These are phyloP conservation scores for Colletotrichum scovillei DNA, from an alignment of 2,329 filamentous ascomycete genomes.

Conservation along the genomic window DNA sequence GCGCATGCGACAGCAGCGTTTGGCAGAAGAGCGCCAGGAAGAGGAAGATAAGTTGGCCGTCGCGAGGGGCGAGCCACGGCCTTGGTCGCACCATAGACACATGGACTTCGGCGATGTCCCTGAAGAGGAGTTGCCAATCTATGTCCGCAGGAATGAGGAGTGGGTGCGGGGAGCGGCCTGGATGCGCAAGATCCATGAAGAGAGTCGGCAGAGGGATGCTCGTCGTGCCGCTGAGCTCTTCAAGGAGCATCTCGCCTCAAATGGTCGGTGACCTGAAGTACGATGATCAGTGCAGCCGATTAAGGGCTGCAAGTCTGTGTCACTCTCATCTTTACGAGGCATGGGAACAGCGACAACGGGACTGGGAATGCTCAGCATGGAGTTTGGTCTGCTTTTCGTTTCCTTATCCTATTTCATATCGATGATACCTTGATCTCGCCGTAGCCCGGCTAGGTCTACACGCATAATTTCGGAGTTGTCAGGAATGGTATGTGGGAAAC, in stretches of 20 bases:
- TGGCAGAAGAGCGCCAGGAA: slow-evolving; percentile 35
- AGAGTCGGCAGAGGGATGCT: slow-evolving; percentile 25
- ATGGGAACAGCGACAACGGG: neutral
- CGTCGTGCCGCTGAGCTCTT: slow-evolving; percentile 8
- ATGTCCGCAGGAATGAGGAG: slow-evolving; percentile 54
- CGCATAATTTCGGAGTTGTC: neutral
- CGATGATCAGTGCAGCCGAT: neutral
- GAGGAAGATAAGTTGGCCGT: neutral
- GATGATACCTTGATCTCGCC: slow-evolving; percentile 9
- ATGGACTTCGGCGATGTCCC: slow-evolving; percentile 52
- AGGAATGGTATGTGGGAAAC: neutral
- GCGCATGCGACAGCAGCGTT: slow-evolving; percentile 48
- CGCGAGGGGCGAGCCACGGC: slow-evolving; percentile 34
- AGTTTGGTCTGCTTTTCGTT: neutral
- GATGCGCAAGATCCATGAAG: slow-evolving; percentile 46
- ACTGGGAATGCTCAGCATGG: neutral
- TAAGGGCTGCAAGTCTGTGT: neutral
- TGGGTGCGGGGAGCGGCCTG: slow-evolving; percentile 57
- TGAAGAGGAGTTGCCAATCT: slow-evolving; percentile 54
- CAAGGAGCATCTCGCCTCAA: slow-evolving; percentile 16
- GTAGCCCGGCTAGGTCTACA: neutral
- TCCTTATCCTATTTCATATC: neutral
- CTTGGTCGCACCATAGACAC: slow-evolving; percentile 42
- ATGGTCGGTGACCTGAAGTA: neutral
- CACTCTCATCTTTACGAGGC: neutral